Percentiles rank a stretch among this genome's conserved stretches.
Evolutionary conservation across 805 yeast genomes (phyloP).

Genomic region (Wickerhamomyces bisporus): DNA sequence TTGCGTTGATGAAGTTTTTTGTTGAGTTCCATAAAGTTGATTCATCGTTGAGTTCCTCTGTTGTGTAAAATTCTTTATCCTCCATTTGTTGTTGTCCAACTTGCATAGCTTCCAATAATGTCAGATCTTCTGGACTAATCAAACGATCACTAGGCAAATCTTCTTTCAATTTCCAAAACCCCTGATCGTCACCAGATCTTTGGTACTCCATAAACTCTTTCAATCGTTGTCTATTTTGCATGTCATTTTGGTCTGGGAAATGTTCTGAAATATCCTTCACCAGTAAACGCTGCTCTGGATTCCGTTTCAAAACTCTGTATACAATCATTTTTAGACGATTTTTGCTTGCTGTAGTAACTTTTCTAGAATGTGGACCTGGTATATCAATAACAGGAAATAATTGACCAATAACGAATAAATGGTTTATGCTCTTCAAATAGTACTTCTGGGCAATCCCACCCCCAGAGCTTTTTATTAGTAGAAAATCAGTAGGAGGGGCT

Average conservation of each 20-base stretch:
- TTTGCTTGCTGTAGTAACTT: conserved; percentile 88
- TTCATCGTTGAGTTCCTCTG: conserved; percentile 66
- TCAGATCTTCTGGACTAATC: conserved; percentile 88
- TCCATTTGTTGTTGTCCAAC: conserved; percentile 86
- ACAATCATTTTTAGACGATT: conserved; percentile 92
- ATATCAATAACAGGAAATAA: conserved; percentile 89
- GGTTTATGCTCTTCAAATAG: conserved; percentile 63
- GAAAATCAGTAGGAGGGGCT: conserved; percentile 69
- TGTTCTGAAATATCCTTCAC: conserved; percentile 87
- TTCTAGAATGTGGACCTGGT: conserved; percentile 97
- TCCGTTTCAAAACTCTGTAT: conserved; percentile 75
- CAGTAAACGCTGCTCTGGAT: conserved; percentile 65
- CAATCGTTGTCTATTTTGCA: conserved; percentile 92
- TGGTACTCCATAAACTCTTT: conserved; percentile 98
- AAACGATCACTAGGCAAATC: conserved; percentile 68
- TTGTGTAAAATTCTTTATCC: conserved; percentile 60
- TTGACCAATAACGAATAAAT: conserved; percentile 85
- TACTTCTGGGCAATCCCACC: conserved; percentile 64
- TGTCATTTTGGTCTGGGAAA: conserved; percentile 95
- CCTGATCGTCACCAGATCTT: conserved; percentile 89
- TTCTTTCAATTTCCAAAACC: conserved; percentile 87
- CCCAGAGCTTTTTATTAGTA: conserved; percentile 75
- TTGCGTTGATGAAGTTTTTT: conserved; percentile 84
- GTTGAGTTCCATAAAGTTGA: conserved; percentile 94
- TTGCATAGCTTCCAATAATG: conserved; percentile 86